Base-by-base conservation (phyloP, 2,329 filamentous ascomycete species). In the Paramyrothecium sp. region DNA sequence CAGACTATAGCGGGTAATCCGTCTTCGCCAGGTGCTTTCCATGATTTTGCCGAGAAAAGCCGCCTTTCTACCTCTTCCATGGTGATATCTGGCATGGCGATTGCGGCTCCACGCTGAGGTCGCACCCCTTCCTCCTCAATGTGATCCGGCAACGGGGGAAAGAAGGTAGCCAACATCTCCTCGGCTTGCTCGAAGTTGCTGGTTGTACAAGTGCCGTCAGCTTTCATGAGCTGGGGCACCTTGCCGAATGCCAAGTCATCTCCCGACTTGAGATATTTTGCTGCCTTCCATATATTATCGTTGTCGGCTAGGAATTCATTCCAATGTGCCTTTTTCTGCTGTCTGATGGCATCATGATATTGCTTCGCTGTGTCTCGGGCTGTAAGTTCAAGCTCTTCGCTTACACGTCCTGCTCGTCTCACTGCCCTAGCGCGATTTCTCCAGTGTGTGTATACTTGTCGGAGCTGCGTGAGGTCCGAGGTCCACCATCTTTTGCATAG, bases 401-500 rank as follows among this genome's bases (percentile, higher is more conserved):
- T 23, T 17, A 11, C 54, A 34, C 38, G 52, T 23, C 62, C 60
- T 44, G 47, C 57, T 51, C 60, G 58, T 55, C 54, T 63, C 52
- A 7, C 46, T 26, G 63, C 53, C 51, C 65, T 62, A n/a, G 65
- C 65, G 17, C 56, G 60, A 54, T 67, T 71, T 30, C 65, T 66
- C 64, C 58, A 71, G 46, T 65, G 64, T 11, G 62, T 68, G 56
- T 71, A 63, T 26, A 68, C 62, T 26, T 54, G 56, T 12, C 63
- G 65, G 8, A 71, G 62, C 51, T 68, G 60, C 16, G 64, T 70
- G 1, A 71, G 62, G 53, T 71, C 64, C 3, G 54, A 58, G 10
- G 61, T 67, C 67, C 63, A 72, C 67, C 61, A 73, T 47, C 67
- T 58, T 56, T 71, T 71, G 62, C 60, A 53, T 69, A 67, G n/a